These are phyloP conservation scores for Spiromastix sp. DNA, from an alignment of 2,329 filamentous ascomycete species.

Conservation along the genomic window DNA sequence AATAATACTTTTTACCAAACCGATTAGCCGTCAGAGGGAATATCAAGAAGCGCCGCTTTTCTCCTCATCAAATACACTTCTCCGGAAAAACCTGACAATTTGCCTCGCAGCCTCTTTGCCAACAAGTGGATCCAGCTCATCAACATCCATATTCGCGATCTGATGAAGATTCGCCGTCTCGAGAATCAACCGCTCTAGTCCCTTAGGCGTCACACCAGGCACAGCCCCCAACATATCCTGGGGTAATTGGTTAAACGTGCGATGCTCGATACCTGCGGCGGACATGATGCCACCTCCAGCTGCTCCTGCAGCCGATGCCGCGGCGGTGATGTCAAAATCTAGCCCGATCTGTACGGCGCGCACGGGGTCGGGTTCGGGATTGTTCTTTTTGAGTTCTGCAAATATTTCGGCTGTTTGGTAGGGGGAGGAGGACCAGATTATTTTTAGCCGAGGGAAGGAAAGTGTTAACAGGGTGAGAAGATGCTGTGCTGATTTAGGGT, in stretches of 20 bases:
- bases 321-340: conserved; percentile 39
- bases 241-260: conserved; percentile 71
- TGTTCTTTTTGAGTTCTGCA: conserved; percentile 79
- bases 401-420: conserved; percentile 98
- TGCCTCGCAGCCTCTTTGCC: conserved; percentile 67
- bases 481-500: conserved; percentile 69
- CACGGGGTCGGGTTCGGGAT: conserved; percentile 82
- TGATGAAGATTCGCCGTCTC: conserved; percentile 68
- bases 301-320: conserved; percentile 13
- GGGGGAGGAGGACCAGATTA: conserved; percentile 88
- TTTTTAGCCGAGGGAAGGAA: conserved; percentile 76
- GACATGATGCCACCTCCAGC: conserved; percentile 39
- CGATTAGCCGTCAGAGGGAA: too few relatives aligned
- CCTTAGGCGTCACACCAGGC: conserved; percentile 74
- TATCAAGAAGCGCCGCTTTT: too few relatives aligned
- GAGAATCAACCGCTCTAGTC: conserved; percentile 60
- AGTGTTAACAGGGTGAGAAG: conserved; percentile 88
- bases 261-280: conserved; percentile 44
- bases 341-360: conserved; percentile 76
- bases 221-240: conserved; percentile 84
- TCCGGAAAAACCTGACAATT: conserved; percentile 72
- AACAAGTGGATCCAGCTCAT: conserved; percentile 62
- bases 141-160: conserved; percentile 73
- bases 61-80: conserved; percentile 44
- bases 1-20: too few relatives aligned